Evolutionary conservation across 768 basidiomycete species (phyloP).

Genomic region (Suillus spraguei): DNA sequence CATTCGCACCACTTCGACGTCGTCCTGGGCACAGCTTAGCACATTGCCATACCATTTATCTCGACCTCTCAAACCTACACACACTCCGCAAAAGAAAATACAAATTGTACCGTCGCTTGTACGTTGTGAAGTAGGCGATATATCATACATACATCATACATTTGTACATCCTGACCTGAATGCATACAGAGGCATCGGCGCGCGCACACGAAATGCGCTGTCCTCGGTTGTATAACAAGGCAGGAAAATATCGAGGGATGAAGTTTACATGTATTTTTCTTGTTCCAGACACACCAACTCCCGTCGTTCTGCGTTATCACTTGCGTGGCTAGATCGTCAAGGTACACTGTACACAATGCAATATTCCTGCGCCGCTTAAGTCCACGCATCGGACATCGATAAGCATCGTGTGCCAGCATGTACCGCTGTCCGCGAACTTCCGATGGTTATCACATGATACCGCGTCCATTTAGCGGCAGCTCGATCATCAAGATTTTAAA

Average conservation of each 20-base stretch:
- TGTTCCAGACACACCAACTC: not conserved
- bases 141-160: constrained; percentile 8
- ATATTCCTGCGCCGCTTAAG: not conserved
- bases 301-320: not conserved
- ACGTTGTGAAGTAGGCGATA: constrained; percentile 9
- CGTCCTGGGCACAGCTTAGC: constrained; percentile 1
- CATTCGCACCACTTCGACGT: not conserved
- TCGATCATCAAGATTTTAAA: not conserved
- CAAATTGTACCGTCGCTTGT: constrained; percentile 6
- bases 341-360: not conserved
- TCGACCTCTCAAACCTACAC: not conserved
- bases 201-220: constrained; percentile 4
- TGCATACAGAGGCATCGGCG: constrained; percentile 1
- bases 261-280: too few relatives aligned
- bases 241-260: not conserved
- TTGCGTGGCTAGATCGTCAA: not conserved
- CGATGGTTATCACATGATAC: not conserved
- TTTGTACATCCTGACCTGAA: constrained; percentile 2
- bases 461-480: not conserved
- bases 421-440: constrained; percentile 1
- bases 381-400: not conserved
- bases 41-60: not conserved
- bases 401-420: not conserved
- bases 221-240: not conserved
- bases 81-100: constrained; percentile 1